Base-by-base conservation (phyloP, 1,139 yeast species). In the Starmera stellimalicola region DNA sequence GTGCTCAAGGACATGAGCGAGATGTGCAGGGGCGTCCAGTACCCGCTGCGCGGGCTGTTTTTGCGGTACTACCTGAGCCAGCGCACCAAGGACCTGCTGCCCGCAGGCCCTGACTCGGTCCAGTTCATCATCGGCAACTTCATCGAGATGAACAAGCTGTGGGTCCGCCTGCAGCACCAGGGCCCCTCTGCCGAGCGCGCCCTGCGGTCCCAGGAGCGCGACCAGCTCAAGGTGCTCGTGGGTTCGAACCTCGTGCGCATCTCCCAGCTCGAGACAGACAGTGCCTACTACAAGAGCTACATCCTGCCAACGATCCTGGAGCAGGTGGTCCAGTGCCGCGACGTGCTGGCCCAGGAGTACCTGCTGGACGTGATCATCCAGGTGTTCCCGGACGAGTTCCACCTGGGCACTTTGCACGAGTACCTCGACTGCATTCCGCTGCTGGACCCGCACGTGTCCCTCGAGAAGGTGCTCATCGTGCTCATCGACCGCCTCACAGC, bases 11-110 rank as follows among this genome's bases (percentile, higher is more conserved):
- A 91, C 54, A 80, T 93, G 94, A 79, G 91, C 54, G 98, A 93
- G 56, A 91, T 91, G 98, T 81, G 95, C 44, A 72, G 94, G 29
- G 98, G 97, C n/a, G 95, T 88, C 2, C 98, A 91, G 57, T 93
- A 85, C 52, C 98, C 98, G 0, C 74, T 85, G 24, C 64, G 91
- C 40, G 98, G 98, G 1, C 62, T 91, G 40, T 91, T 91, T 55
- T 62, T 93, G 49, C 66, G 98, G 35, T 88, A 91, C 60, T 91
- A 85, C 54, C 63, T 91, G 31, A 77, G 91, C 5, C 97, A 91
- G 54, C 67, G 88, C 41, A 80, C 87, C 15, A 81, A 87, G 47
- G 80, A 77, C 47, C 62, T 81, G 38, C 58, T 83, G 34, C 85
- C 88, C 3, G 54, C 46, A 42, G 55, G 19, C 53, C 43, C 41